phyloP scores from a whole-genome alignment of 495 filamentous ascomycete species.

The Penicillium fimorum region DNA sequence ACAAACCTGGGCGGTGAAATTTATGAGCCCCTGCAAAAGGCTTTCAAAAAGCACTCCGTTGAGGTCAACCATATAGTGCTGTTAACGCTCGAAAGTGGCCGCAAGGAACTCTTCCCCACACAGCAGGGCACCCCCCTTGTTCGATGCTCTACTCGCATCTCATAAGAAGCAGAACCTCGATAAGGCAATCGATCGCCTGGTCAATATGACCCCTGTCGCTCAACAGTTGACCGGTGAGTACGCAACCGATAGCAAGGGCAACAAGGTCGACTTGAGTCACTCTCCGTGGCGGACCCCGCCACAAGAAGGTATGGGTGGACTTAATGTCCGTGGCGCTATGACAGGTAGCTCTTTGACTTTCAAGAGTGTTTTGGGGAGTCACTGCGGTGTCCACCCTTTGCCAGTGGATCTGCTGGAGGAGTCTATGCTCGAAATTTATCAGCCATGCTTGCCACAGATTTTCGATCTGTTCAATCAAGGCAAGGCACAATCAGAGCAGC shows the following conservation, averaged over 20 bases:
- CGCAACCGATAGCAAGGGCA: slow-evolving; percentile 33
- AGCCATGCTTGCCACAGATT: slow-evolving; percentile 47
- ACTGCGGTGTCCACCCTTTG: slow-evolving; percentile 46
- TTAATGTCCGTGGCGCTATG: slow-evolving; percentile 43
- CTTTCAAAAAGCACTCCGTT: slow-evolving; percentile 30
- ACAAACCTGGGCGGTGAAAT: slow-evolving; percentile 41
- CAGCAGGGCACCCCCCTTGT: slow-evolving; percentile 39
- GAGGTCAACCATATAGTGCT: slow-evolving; percentile 44
- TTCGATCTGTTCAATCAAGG: slow-evolving; percentile 43
- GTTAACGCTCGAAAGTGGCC: slow-evolving; percentile 45
- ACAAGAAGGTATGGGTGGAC: slow-evolving; percentile 36
- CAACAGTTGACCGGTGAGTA: slow-evolving; percentile 46
- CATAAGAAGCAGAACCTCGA: slow-evolving; percentile 20
- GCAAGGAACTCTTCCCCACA: slow-evolving; percentile 49
- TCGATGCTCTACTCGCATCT: slow-evolving; percentile 37
- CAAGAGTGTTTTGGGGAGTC: slow-evolving; percentile 46
- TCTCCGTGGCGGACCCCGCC: slow-evolving; percentile 25
- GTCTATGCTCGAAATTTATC: slow-evolving; percentile 41
- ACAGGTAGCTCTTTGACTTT: slow-evolving; percentile 47
- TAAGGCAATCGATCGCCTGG: slow-evolving; percentile 29
- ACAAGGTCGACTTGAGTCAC: slow-evolving; percentile 23
- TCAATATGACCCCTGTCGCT: slow-evolving; percentile 36
- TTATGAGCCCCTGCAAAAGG: slow-evolving; percentile 31
- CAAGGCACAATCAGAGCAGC: slow-evolving; percentile 14
- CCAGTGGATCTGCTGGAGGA: slow-evolving; percentile 48